Percentiles rank a stretch among this genome's conserved stretches.
Conservation (phyloP, 2,329 filamentous ascomycete species). For the Aspergillus costaricaensis region DNA sequence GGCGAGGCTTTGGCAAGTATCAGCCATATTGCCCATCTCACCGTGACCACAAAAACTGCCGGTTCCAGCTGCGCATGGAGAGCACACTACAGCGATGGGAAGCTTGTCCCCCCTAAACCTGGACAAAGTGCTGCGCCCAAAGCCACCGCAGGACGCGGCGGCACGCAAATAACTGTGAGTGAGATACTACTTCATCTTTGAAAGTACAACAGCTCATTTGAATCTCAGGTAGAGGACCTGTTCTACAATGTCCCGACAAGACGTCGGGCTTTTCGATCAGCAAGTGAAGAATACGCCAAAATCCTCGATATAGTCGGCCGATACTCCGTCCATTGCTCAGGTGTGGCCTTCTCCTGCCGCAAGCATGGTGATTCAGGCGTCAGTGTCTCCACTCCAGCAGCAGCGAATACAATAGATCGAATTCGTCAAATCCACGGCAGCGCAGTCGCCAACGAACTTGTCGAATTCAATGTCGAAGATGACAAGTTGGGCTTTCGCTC, state of each 20-base stretch:
- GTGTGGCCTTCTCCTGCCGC: slow-evolving; percentile 95
- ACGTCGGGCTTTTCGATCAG: slow-evolving; percentile 83
- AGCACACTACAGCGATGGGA: slow-evolving; percentile 82
- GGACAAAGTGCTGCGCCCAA: slow-evolving; percentile 85
- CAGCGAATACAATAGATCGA: slow-evolving; percentile 72
- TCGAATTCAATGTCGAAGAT: slow-evolving; percentile 72
- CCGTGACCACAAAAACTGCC: slow-evolving; percentile 89
- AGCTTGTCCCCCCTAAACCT: slow-evolving; percentile 78
- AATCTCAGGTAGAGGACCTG: slow-evolving; percentile 73
- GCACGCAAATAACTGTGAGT: slow-evolving; percentile 83
- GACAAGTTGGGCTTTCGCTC: slow-evolving; percentile 81
- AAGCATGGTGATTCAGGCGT: slow-evolving; percentile 87
- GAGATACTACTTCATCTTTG: not conserved
- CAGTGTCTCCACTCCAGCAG: slow-evolving; percentile 75
- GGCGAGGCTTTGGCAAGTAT: slow-evolving; percentile 96
- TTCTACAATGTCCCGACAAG: slow-evolving; percentile 96
- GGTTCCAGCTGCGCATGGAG: slow-evolving; percentile 87
- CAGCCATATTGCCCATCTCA: slow-evolving; percentile 95
- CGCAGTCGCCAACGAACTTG: slow-evolving; percentile 81
- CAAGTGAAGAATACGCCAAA: slow-evolving; percentile 95
- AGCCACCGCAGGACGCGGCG: slow-evolving; percentile 79
- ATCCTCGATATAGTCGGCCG: slow-evolving; percentile 92
- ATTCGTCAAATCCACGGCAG: slow-evolving; percentile 89
- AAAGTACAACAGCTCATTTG: not conserved
- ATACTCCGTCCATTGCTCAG: slow-evolving; percentile 87